Base-by-base conservation (phyloP, 1,284 basidiomycete genomes). In the Microbotryum silenes-acaulis region DNA sequence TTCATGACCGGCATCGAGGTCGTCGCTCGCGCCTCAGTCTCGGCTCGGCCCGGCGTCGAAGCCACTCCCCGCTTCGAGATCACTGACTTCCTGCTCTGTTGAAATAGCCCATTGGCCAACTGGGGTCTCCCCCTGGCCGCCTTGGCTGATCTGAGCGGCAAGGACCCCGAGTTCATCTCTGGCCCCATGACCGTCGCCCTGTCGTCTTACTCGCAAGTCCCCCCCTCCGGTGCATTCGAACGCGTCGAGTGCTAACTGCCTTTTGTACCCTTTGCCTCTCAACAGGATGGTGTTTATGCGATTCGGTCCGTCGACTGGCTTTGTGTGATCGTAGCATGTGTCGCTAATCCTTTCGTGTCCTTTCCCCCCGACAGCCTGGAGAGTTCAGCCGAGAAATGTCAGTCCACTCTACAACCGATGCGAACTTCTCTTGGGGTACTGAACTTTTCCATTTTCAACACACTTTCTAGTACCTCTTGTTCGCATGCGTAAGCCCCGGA, bases 121-220 rank as follows among this genome's bases (percentile, higher is more conserved):
- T 97, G 93, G 89, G 93, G 92, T 72, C 83, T 97, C 37, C 92
- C 92, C 60, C 78, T 97, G 48, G 92, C 92, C 69, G 92, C 92
- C 47, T 78, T 97, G 51, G 76, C 91, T 6, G 93, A 97, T 78
- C 79, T 96, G 72, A 80, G 73, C 25, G 79, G 72, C 59, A 94
- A 93, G 75, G 89, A 94, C 82, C 90, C 94, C 77, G 90, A 94
- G 71, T 81, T 90, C 74, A 97, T 97, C 71, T 94, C 91, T 56
- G 90, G 92, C 23, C 83, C 91, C 42, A 97, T 97, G 92, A 93
- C 90, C 6, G 85, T 88, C 25, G 89, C 93, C 21, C 82, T 97
- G 48, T 82, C 85, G 18, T 82, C 79, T 61, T 97, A 97, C 77
- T 97, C 93, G 91, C 93, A 75, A 79, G 90, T 86, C 53, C 5